A percentile compares a stretch with the other conserved stretches of the same genome.
Evolutionary conservation across 371 early-diverging fungal species (phyloP).

Genomic region (Lichtheimia ornata): DNA sequence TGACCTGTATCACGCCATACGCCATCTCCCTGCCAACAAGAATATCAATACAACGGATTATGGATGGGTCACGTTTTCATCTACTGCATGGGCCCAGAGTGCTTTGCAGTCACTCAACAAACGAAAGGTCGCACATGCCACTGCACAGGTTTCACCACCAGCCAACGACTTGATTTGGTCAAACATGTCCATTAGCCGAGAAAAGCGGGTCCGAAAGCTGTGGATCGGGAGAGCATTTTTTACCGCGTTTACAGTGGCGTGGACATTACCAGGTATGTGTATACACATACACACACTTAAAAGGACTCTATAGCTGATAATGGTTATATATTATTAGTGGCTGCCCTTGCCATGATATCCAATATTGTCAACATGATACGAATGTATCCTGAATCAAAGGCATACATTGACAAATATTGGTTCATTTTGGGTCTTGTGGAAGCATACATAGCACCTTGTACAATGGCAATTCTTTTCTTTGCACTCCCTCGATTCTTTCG

Average conservation of each 20-base stretch:
- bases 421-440: slow-evolving; percentile 60
- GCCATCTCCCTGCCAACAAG: slow-evolving; percentile 51
- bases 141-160: slow-evolving; percentile 59
- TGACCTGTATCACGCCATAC: slow-evolving; percentile 29
- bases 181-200: slow-evolving; percentile 61
- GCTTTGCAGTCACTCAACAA: slow-evolving; percentile 2
- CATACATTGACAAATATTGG: slow-evolving; percentile 43
- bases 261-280: slow-evolving; percentile 60
- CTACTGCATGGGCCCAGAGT: slow-evolving; percentile 43
- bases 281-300: not conserved
- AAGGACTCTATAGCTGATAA: not conserved
- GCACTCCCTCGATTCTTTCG: slow-evolving; percentile 64
- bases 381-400: slow-evolving; percentile 43
- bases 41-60: slow-evolving; percentile 34
- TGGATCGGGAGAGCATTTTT: slow-evolving; percentile 59
- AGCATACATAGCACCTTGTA: slow-evolving; percentile 66
- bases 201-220: slow-evolving; percentile 47
- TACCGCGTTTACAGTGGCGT: slow-evolving; percentile 56
- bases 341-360: slow-evolving; percentile 56
- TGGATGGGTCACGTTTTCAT: slow-evolving; percentile 69
- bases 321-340: slow-evolving; percentile 22
- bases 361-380: slow-evolving; percentile 57
- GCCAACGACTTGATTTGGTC: slow-evolving; percentile 81
- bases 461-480: slow-evolving; percentile 65
- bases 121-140: slow-evolving; percentile 17